These are phyloP conservation scores for Nidularia sp. DNA, from an alignment of 768 basidiomycete species.

Conservation along the genomic window DNA sequence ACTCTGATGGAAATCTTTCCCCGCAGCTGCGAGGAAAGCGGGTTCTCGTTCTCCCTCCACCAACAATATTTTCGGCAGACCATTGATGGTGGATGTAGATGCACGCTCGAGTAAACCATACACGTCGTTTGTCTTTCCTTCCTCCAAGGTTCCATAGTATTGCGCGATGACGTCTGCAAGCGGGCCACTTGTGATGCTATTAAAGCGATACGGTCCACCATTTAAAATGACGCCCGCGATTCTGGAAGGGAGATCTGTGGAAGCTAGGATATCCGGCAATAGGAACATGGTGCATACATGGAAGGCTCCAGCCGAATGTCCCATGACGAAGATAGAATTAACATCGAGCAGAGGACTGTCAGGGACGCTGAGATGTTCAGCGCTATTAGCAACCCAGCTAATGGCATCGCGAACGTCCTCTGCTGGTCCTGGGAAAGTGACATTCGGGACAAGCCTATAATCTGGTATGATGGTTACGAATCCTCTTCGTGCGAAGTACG, in stretches of 20 bases:
- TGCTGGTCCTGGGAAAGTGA: constrained; percentile 48
- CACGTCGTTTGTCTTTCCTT: constrained; percentile 31
- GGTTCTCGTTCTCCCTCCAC: constrained; percentile 55
- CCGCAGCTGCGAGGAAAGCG: constrained; percentile 29
- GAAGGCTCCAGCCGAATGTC: constrained; percentile 60
- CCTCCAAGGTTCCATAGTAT: constrained; percentile 36
- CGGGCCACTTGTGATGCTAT: constrained; percentile 15
- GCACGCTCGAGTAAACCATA: constrained; percentile 33
- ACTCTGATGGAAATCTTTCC: constrained; percentile 30
- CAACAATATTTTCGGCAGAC: constrained; percentile 43
- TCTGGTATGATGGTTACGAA: constrained; percentile 65
- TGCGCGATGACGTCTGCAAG: constrained; percentile 20
- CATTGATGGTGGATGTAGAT: constrained; percentile 23
- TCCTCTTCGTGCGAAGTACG: constrained; percentile 58
- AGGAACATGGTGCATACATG: constrained; percentile 43
- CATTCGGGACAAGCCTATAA: constrained; percentile 59
- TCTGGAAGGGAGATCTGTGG: constrained; percentile 19
- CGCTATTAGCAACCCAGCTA: constrained; percentile 43
- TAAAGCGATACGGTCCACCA: constrained; percentile 40
- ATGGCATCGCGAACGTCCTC: constrained; percentile 61
- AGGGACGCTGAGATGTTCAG: constrained; percentile 19
- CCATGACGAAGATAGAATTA: constrained; percentile 46
- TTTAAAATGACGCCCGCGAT: constrained; percentile 44
- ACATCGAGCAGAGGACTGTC: constrained; percentile 20
- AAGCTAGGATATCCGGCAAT: constrained; percentile 27